Percentiles rank a stretch among this genome's conserved stretches.
Evolutionary conservation across 2,329 filamentous ascomycete genomes (phyloP).

Genomic region (Pyrenochaeta sp.): DNA sequence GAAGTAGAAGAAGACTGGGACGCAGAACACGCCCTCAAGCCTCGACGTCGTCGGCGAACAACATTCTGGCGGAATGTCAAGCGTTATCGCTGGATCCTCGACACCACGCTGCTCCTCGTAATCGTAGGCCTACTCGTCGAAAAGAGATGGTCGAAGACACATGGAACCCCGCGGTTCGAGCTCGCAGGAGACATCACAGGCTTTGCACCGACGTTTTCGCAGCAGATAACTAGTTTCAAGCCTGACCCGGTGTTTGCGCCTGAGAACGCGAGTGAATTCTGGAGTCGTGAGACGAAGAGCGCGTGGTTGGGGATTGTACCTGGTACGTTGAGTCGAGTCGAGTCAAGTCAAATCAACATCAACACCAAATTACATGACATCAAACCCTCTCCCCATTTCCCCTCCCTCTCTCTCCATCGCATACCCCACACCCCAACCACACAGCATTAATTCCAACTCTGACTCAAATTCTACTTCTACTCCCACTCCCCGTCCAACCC

Average conservation of each 20-base stretch:
- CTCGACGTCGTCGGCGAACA: constrained; percentile 13
- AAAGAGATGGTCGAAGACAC: constrained; percentile 26
- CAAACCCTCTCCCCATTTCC: no score
- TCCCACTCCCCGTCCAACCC: no score
- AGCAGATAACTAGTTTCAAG: constrained; percentile 40
- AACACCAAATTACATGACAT: no score
- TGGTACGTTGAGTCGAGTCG: constrained; percentile 16
- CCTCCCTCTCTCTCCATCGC: background rate
- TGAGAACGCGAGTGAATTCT: constrained; percentile 40
- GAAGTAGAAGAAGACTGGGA: constrained; percentile 38
- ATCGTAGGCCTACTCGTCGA: constrained; percentile 40
- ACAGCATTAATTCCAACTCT: no score
- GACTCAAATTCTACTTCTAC: no score
- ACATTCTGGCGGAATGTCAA: constrained; percentile 24
- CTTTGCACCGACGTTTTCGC: constrained; percentile 45
- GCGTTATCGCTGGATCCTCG: constrained; percentile 36
- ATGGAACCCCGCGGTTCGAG: constrained; percentile 28
- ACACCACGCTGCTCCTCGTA: constrained; percentile 39
- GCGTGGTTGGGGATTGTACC: constrained; percentile 46
- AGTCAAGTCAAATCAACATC: no score
- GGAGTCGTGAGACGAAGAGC: constrained; percentile 37
- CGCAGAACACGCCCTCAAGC: constrained; percentile 12
- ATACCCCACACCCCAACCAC: background rate
- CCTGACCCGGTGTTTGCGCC: constrained; percentile 38
- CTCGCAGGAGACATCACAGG: constrained; percentile 42